phyloP scores from a whole-genome alignment of 2,329 filamentous ascomycete species.

The Diaporthe longicolla region DNA sequence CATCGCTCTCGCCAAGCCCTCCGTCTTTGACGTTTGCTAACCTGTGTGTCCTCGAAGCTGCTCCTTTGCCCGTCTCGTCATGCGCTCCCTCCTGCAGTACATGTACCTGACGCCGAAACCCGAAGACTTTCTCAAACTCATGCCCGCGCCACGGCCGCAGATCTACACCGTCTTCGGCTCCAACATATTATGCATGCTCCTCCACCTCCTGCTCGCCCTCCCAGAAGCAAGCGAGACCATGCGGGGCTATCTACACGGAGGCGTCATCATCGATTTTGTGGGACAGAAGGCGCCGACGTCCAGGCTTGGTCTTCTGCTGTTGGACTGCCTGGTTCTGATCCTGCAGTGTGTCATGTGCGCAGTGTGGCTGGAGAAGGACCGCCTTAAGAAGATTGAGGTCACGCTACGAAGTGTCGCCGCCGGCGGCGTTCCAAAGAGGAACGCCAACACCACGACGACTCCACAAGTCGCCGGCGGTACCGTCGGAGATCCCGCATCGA shows the following conservation, averaged over 20 bases:
- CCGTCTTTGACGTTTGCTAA: constrained; percentile 43
- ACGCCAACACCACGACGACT: constrained; percentile 48
- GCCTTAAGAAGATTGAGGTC: constrained; percentile 64
- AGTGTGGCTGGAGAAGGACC: constrained; percentile 72
- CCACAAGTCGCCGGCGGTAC: constrained; percentile 38
- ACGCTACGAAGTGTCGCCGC: constrained; percentile 44
- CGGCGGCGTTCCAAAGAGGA: constrained; percentile 40
- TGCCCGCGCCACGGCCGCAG: constrained; percentile 70
- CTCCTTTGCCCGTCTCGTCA: constrained; percentile 73
- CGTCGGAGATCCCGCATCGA: constrained; percentile 43
- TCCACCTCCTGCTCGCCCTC: constrained; percentile 69
- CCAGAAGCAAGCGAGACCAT: constrained; percentile 72
- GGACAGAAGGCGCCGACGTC: constrained; percentile 75
- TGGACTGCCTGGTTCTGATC: constrained; percentile 69
- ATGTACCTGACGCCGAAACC: constrained; percentile 75
- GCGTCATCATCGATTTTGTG: constrained; percentile 77
- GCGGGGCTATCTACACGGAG: constrained; percentile 77
- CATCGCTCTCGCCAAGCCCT: background rate
- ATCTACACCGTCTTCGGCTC: constrained; percentile 71
- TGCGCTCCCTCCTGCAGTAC: constrained; percentile 72
- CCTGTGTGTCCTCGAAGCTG: constrained; percentile 60
- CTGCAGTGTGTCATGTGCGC: constrained; percentile 76
- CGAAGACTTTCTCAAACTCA: constrained; percentile 67
- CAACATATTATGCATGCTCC: constrained; percentile 72
- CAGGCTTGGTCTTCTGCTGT: constrained; percentile 66